Evolutionary conservation across 2,329 filamentous ascomycete species (phyloP).

Genomic region (Trichoderma arundinaceum): DNA sequence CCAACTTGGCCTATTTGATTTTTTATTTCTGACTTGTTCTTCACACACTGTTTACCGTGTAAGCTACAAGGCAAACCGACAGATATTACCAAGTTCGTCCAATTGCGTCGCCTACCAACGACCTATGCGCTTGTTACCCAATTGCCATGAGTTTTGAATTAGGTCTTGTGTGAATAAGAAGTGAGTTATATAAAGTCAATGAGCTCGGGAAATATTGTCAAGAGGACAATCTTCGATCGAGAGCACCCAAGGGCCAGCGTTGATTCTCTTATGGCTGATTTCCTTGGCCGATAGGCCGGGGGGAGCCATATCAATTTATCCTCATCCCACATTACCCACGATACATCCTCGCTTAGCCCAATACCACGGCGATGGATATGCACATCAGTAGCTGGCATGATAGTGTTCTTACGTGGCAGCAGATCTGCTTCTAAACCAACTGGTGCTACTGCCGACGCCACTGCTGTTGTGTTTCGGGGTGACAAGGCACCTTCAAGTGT

Average conservation of each 20-base stretch:
- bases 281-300: conserved; percentile 28
- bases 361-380: not conserved
- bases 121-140: no score
- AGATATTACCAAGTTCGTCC: no score
- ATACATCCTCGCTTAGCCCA: conserved; percentile 21
- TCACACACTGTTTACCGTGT: no score
- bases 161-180: no score
- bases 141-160: no score
- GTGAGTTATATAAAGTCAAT: not conserved
- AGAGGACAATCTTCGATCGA: conserved; percentile 29
- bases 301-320: conserved; percentile 33
- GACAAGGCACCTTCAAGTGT: not conserved
- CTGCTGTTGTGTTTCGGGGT: not conserved
- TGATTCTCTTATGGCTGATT: not conserved
- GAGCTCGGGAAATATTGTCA: conserved; percentile 26
- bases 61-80: no score
- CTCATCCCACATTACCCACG: conserved; percentile 32
- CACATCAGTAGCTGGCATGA: not conserved
- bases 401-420: no score
- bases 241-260: conserved; percentile 31
- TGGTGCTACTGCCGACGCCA: not conserved
- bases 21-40: no score
- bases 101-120: no score
- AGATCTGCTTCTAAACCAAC: not conserved
- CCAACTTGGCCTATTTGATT: no score